Base-by-base conservation (phyloP, 331 rosid genomes). In the Spiraea crenata region DNA sequence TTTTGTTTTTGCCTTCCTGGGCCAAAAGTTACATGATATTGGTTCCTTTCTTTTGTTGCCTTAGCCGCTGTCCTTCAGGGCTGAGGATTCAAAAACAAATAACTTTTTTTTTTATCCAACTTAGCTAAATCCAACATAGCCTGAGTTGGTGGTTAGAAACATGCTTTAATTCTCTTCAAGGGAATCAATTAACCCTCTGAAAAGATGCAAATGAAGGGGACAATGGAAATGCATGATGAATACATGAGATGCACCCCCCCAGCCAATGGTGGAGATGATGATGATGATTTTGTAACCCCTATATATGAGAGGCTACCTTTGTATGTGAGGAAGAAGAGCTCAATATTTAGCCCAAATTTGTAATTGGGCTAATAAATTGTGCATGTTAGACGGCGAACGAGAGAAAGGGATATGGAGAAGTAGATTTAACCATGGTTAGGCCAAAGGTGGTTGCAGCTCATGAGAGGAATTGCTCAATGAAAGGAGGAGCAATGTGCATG, bases 361-460 rank as follows among this genome's bases (percentile, higher is more conserved):
- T 65, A 45, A 45, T 67, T 79, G 89, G 84, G 73, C 90, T 72
- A 54, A 69, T 76, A 47, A 85, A 77, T 79, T 70, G 75, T 47
- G 78, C 31, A 25, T 40, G 81, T 82, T 76, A 79, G 78, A 44
- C 20, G 39, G 77, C 19, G 57, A 50, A 14, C 42, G 44, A 19
- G 64, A 40, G 63, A 65, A 57, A 14, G 20, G 81, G 90, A 76
- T 84, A 78, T 76, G 73, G 82, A n/a, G 84, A 63, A 80, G 92
- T 67, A 83, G 2, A 25, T 25, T 25, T 25, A 95, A 91, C 99
- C 99, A 93, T 93, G 97, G 98, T 93, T 87, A 90, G 97, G 96
- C 79, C 93, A 77, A 82, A 90, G 91, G 93, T 56, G 34, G 37
- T 65, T 75, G 85, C 86, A 77, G 78, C 76, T 73, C 59, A 77